These are phyloP conservation scores for Cercospora sojina DNA, from an alignment of 2,329 filamentous ascomycete genomes.

Conservation along the genomic window DNA sequence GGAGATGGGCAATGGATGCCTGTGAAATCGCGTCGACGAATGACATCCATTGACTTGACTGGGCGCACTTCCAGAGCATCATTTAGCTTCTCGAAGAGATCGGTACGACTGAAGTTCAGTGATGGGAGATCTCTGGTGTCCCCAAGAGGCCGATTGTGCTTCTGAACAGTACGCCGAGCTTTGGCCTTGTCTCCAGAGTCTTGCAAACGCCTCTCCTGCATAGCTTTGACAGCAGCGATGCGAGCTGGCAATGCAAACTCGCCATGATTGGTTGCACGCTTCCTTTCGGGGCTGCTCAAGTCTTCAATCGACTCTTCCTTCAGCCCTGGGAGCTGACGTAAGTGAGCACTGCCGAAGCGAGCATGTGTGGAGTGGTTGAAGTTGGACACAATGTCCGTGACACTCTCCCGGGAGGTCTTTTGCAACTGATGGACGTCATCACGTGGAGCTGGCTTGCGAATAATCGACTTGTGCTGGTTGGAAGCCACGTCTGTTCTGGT, in stretches of 20 bases:
- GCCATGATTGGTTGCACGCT: conserved; percentile 23
- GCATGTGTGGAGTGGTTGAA: conserved; percentile 26
- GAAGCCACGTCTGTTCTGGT: conserved; percentile 21
- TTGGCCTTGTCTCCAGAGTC: conserved; percentile 36
- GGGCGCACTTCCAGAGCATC: conserved; percentile 44
- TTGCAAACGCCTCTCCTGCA: conserved; percentile 38
- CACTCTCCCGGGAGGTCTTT: conserved; percentile 29
- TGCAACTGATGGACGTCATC: conserved; percentile 26
- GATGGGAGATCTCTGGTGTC: conserved; percentile 47
- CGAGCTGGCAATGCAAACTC: conserved; percentile 37
- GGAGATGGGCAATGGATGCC: conserved; percentile 37
- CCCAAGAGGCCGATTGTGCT: conserved; percentile 36
- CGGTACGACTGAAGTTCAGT: conserved; percentile 50
- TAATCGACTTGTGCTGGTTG: conserved; percentile 31
- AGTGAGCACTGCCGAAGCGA: conserved; percentile 36
- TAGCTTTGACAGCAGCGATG: conserved; percentile 39
- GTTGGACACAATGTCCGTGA: conserved; percentile 29
- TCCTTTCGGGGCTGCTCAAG: conserved; percentile 40
- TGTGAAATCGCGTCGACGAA: conserved; percentile 35
- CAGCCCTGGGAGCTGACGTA: conserved; percentile 41
- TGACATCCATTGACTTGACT: conserved; percentile 42
- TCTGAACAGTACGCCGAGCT: conserved; percentile 32
- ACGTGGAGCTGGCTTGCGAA: conserved; percentile 31
- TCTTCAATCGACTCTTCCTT: conserved; percentile 53
- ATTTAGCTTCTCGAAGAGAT: conserved; percentile 48